A percentile compares a stretch with the other conserved stretches of the same genome.
Conservation (phyloP, 2,329 filamentous ascomycete genomes). For the Verticillium alfalfae region DNA sequence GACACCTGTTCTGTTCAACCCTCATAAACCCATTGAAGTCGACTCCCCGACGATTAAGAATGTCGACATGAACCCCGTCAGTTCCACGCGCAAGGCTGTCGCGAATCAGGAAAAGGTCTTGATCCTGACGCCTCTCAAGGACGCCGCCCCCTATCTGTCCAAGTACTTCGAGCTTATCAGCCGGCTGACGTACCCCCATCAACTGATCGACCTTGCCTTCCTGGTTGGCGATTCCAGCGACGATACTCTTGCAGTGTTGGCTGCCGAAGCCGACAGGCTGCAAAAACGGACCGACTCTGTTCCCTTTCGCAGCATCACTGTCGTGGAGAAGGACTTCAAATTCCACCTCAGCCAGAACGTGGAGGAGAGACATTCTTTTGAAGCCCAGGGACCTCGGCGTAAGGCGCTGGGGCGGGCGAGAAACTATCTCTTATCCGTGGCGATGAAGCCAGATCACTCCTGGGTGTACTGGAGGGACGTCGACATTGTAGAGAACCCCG, state of each 20-base stretch:
- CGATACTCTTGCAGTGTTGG: slow-evolving; percentile 82
- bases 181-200: slow-evolving; percentile 87
- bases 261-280: slow-evolving; percentile 79
- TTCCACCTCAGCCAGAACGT: slow-evolving; percentile 71
- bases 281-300: slow-evolving; percentile 75
- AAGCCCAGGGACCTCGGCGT: slow-evolving; percentile 81
- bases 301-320: slow-evolving; percentile 77
- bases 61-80: slow-evolving; percentile 79
- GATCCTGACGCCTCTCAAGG: slow-evolving; percentile 87
- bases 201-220: slow-evolving; percentile 92
- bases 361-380: slow-evolving; percentile 77
- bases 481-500: slow-evolving; percentile 87
- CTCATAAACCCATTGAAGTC: slow-evolving; percentile 80
- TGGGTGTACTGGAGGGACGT: slow-evolving; percentile 99
- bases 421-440: slow-evolving; percentile 82
- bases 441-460: slow-evolving; percentile 87
- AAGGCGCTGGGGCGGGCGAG: slow-evolving; percentile 86
- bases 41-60: slow-evolving; percentile 74
- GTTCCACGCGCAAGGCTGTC: slow-evolving; percentile 72
- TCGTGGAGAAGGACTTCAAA: slow-evolving; percentile 90
- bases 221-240: slow-evolving; percentile 88
- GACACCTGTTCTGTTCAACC: slow-evolving; percentile 94
- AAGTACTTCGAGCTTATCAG: slow-evolving; percentile 93
- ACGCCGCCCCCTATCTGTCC: slow-evolving; percentile 74
- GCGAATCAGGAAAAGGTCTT: slow-evolving; percentile 82